Percentiles rank a stretch among this genome's conserved stretches.
These are phyloP conservation scores for Cryptococcus floricola DNA, from an alignment of 1,284 basidiomycete genomes.

Conservation along the genomic window DNA sequence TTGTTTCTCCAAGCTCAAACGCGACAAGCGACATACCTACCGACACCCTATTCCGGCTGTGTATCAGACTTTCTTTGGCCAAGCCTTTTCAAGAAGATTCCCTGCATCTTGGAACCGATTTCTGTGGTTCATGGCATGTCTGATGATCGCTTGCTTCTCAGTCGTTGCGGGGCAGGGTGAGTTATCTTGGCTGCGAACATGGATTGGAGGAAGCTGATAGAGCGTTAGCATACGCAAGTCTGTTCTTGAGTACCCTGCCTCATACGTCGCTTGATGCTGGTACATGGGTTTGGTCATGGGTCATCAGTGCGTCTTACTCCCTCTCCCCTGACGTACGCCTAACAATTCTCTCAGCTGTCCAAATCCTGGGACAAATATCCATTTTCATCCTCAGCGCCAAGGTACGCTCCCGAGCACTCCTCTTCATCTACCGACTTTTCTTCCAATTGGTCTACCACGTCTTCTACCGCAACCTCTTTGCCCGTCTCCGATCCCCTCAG, in stretches of 20 bases:
- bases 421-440: constrained; percentile 55
- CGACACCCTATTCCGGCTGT: constrained; percentile 35
- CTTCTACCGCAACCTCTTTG: constrained; percentile 49
- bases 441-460: constrained; percentile 51
- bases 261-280: constrained; percentile 56
- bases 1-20: constrained; percentile 49
- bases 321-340: too few species aligned
- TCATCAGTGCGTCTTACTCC: constrained; percentile 43
- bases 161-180: constrained; percentile 54
- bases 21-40: constrained; percentile 46
- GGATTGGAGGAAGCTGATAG: neutral
- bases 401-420: constrained; percentile 54
- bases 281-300: constrained; percentile 57
- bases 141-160: constrained; percentile 54
- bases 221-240: constrained; percentile 51
- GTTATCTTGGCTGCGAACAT: neutral
- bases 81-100: constrained; percentile 51
- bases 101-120: constrained; percentile 56
- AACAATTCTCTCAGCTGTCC: constrained; percentile 38
- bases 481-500: constrained; percentile 43
- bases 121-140: constrained; percentile 56
- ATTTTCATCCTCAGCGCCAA: constrained; percentile 54
- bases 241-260: constrained; percentile 56
- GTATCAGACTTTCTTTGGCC: constrained; percentile 49
- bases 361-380: constrained; percentile 51